These are phyloP conservation scores for Avena insularis DNA, from an alignment of 176 grass and related monocot genomes.

Conservation along the genomic window DNA sequence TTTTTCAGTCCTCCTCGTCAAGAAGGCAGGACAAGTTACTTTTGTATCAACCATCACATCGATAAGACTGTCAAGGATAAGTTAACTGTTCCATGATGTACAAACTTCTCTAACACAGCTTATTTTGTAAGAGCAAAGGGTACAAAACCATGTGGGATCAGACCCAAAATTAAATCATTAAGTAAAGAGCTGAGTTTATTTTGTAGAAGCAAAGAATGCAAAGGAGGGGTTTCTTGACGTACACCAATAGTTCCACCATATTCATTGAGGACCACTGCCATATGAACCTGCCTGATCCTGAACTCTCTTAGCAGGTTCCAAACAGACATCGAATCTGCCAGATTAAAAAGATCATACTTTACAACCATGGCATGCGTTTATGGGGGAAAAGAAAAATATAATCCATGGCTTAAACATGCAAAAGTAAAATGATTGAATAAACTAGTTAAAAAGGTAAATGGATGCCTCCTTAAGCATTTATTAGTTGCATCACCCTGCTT, in stretches of 20 bases:
- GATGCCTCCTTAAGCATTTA: neutral
- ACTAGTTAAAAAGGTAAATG: neutral
- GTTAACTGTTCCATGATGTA: neutral
- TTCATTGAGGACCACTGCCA: slow-evolving; percentile 98
- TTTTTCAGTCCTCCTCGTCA: neutral
- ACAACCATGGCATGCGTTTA: slow-evolving; percentile 25
- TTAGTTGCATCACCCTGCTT: slow-evolving; percentile 13
- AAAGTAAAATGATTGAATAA: neutral
- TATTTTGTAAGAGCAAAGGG: neutral
- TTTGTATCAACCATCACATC: neutral
- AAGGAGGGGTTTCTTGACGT: slow-evolving; percentile 53
- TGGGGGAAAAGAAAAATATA: slow-evolving; percentile 19
- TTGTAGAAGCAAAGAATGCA: slow-evolving; percentile 40
- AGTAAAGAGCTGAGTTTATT: neutral
- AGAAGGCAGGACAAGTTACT: neutral
- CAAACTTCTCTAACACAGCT: neutral
- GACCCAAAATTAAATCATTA: slow-evolving; percentile 22
- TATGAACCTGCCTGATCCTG: slow-evolving; percentile 97
- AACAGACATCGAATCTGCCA: slow-evolving; percentile 99
- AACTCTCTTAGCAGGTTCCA: slow-evolving; percentile 97
- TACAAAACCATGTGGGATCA: slow-evolving; percentile 19
- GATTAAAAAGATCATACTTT: slow-evolving; percentile 31
- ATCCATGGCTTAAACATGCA: neutral
- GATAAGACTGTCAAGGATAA: neutral
- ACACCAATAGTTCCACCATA: slow-evolving; percentile 99